A percentile compares a stretch with the other conserved stretches of the same genome.
Evolutionary conservation across 2,329 filamentous ascomycete genomes (phyloP).

Genomic region (Trichoderma citrinoviride): DNA sequence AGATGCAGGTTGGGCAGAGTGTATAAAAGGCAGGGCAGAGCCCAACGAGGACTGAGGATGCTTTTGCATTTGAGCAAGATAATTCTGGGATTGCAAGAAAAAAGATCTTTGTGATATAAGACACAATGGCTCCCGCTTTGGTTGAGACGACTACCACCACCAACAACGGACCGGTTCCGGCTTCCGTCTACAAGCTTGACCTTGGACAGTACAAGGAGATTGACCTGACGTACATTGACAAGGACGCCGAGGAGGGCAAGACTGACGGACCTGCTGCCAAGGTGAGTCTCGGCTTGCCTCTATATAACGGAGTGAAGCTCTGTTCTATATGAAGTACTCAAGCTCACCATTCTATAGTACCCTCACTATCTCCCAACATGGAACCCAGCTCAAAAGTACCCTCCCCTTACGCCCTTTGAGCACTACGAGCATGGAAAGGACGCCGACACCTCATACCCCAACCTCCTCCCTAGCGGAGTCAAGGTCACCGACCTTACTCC

Average conservation of each 20-base stretch:
- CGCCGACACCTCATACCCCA: slow-evolving; percentile 66
- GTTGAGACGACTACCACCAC: slow-evolving; percentile 21
- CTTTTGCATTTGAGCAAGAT: neutral
- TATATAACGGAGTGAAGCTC: no score
- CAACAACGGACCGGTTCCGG: slow-evolving; percentile 19
- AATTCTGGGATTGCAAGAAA: neutral
- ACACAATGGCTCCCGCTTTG: slow-evolving; percentile 29
- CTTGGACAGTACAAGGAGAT: slow-evolving; percentile 35
- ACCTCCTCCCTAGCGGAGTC: slow-evolving; percentile 58
- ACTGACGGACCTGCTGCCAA: slow-evolving; percentile 30
- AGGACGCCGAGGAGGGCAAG: slow-evolving; percentile 32
- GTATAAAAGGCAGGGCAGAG: slow-evolving; percentile 1
- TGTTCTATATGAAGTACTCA: no score
- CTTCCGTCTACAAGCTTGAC: slow-evolving; percentile 27
- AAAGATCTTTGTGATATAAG: neutral
- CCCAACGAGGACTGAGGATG: neutral
- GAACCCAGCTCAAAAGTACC: slow-evolving; percentile 62
- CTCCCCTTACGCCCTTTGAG: slow-evolving; percentile 65
- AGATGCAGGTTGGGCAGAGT: neutral
- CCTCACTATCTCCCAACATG: slow-evolving; percentile 72
- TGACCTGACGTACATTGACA: slow-evolving; percentile 29
- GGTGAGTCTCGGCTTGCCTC: slow-evolving; percentile 23
- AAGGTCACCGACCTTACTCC: slow-evolving; percentile 64
- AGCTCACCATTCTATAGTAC: slow-evolving; percentile 44
- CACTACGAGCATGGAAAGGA: slow-evolving; percentile 75